These are phyloP conservation scores for Omphalea diandra DNA, from an alignment of 441 rosid species.

Conservation along the genomic window DNA sequence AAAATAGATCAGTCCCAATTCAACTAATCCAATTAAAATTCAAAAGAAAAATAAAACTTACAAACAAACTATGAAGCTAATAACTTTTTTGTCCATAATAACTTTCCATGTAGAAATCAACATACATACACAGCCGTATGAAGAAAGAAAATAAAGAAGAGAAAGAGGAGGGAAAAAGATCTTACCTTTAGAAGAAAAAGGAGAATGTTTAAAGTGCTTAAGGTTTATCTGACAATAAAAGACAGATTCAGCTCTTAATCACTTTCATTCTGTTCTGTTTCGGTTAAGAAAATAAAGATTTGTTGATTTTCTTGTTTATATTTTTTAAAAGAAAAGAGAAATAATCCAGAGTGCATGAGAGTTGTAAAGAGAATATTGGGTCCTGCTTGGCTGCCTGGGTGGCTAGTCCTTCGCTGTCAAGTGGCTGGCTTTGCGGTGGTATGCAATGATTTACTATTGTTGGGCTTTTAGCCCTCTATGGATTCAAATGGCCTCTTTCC, in stretches of 20 bases:
- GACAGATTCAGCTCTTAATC: background rate
- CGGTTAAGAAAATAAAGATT: background rate
- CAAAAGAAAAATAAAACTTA: background rate
- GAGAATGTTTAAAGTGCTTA: background rate
- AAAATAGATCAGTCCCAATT: background rate
- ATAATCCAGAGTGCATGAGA: too few species aligned
- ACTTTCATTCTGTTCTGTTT: background rate
- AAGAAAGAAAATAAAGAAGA: background rate
- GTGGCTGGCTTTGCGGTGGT: slow-evolving; percentile 10
- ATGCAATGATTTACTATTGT: background rate
- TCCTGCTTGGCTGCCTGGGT: background rate
- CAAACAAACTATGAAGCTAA: background rate
- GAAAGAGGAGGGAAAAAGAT: background rate
- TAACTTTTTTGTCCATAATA: background rate
- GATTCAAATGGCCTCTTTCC: background rate
- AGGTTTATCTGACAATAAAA: background rate
- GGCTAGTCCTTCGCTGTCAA: slow-evolving; percentile 2
- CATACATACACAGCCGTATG: background rate
- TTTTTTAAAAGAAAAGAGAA: background rate
- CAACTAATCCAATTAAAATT: too few species aligned
- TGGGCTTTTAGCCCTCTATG: background rate
- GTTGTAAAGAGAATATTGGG: slow-evolving; percentile 1
- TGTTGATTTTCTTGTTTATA: background rate
- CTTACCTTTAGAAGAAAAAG: slow-evolving; percentile 5
- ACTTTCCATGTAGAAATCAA: slow-evolving; percentile 1